Evolutionary conservation across 495 filamentous ascomycete genomes (phyloP), one percentile per base, ranked within the genome.

Genomic region (Trichoderma parareesei): DNA sequence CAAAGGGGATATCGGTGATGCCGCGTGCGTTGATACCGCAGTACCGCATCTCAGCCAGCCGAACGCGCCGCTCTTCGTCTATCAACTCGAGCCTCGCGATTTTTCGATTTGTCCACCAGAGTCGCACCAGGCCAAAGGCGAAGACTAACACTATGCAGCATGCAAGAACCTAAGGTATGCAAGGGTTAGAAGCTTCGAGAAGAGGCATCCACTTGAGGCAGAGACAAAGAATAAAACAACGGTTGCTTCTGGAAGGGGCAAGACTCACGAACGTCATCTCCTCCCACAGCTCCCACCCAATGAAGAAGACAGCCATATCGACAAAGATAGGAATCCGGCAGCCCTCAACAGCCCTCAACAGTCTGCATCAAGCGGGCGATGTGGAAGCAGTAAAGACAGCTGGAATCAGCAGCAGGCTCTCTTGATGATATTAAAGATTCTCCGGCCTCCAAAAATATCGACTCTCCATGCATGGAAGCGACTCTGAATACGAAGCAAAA

Each of bases 191-290:
- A 4, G 18, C 20, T 64, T 74, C 73, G 65, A 33, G 69, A 33
- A 46, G 55, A 37, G 27, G 27, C 20, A 57, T n/a, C 59, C 8
- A 41, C 33, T 57, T 33, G 38, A 61, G 16, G 14, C n/a, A 64
- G 5, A 38, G 1, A 27, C 16, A n/a, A 20, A 14, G 35, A 55
- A 2, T 2, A 65, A 27, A 10, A 62, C 53, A 63, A 46, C 44
- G 60, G 42, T 49, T 18, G 5, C 2, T 5, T 7, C 18, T n/a
- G 46, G 18, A 5, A 27, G 27, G 14, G 5, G 5, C 14, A 38
- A 41, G 35, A 82, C 90, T 77, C 79, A 97, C 93, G 77, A 97
- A 87, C 67, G 84, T 87, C 85, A 97, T 83, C 81, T 96, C 88
- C 82, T 95, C 85, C 93, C 93, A 98, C 70, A 94, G 75, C 67